These are phyloP conservation scores for Fusarium sp. DNA, from an alignment of 2,329 filamentous ascomycete species.

Conservation along the genomic window DNA sequence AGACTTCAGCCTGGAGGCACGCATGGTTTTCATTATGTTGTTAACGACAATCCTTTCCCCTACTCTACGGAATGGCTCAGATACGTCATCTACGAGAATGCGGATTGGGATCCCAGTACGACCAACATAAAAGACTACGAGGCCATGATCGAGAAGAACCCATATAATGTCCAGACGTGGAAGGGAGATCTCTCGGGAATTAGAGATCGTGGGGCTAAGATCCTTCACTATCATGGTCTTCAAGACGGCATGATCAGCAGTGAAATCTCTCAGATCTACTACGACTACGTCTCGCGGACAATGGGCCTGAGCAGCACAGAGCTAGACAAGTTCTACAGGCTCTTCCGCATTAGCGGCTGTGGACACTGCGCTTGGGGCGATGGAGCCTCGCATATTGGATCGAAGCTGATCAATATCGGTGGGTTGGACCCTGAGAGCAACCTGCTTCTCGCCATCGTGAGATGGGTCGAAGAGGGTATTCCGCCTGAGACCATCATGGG, in stretches of 20 bases:
- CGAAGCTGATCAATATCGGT: constrained; percentile 35
- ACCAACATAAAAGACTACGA: constrained; percentile 56
- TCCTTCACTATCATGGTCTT: constrained; percentile 61
- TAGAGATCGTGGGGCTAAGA: constrained; percentile 54
- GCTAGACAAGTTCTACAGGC: constrained; percentile 62
- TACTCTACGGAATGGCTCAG: constrained; percentile 48
- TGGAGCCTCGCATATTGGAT: constrained; percentile 55
- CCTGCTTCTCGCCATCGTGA: constrained; percentile 59
- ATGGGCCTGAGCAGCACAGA: constrained; percentile 44
- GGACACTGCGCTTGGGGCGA: constrained; percentile 63
- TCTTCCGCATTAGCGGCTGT: constrained; percentile 61
- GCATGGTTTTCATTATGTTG: constrained; percentile 41
- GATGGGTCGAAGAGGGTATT: constrained; percentile 59
- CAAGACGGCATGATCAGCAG: constrained; percentile 34
- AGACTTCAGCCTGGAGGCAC: constrained; percentile 42
- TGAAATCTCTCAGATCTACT: constrained; percentile 43
- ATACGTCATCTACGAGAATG: constrained; percentile 56
- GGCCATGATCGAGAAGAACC: constrained; percentile 41
- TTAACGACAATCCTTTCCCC: neutral
- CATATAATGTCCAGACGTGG: constrained; percentile 45
- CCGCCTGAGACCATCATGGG: constrained; percentile 57
- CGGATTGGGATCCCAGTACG: constrained; percentile 42
- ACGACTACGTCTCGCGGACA: constrained; percentile 39
- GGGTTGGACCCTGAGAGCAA: constrained; percentile 54
- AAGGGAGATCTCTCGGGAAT: constrained; percentile 54